Base-by-base conservation (phyloP, 2,329 filamentous ascomycete genomes). In the Phaeomoniella chlamydospora region DNA sequence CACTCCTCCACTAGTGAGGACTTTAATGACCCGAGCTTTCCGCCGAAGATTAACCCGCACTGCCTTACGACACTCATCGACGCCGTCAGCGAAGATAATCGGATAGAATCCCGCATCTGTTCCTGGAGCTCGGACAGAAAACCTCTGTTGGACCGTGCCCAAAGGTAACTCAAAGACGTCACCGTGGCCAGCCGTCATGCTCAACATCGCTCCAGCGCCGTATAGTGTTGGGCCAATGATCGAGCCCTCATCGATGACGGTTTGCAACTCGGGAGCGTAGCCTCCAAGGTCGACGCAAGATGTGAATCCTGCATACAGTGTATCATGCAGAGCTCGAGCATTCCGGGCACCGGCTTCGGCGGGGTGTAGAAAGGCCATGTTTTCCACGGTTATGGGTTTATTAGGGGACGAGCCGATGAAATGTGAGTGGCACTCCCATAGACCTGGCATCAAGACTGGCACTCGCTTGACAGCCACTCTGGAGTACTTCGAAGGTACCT, bases 401-500 rank as follows among this genome's bases (percentile, higher is more conserved):
- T 26, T 26, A 14, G 48, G 48, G 3, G 42, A 43, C 2, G 49
- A 38, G n/a, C 61, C 67, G 3, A 56, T 42, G 41, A 63, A 66
- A 45, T 71, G 68, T 1, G 59, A 55, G 45, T 70, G 67, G 41
- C 57, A 63, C 39, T 72, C 68, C 66, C 67, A 71, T 15, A 72
- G 55, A 2, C 68, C 67, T 0, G 67, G 67, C 51, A 71, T 62
- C 5, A 67, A 45, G 6, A 64, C 57, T 1, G 58, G 56, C 11
- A 68, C 60, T 1, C 48, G 52, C 15, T 38, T 35, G 16, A 47
- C 47, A 1, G 38, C 40, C 17, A 56, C 36, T 5, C 41, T 18
- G n/a, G 40, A 40, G 39, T 59, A 64, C 34, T 53, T 47, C 10
- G 37, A 31, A 2, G 58, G 58, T 4, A 58, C 39, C 11, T 45